Conservation (phyloP, 2,329 filamentous ascomycete species). For the Fusarium sp. region DNA sequence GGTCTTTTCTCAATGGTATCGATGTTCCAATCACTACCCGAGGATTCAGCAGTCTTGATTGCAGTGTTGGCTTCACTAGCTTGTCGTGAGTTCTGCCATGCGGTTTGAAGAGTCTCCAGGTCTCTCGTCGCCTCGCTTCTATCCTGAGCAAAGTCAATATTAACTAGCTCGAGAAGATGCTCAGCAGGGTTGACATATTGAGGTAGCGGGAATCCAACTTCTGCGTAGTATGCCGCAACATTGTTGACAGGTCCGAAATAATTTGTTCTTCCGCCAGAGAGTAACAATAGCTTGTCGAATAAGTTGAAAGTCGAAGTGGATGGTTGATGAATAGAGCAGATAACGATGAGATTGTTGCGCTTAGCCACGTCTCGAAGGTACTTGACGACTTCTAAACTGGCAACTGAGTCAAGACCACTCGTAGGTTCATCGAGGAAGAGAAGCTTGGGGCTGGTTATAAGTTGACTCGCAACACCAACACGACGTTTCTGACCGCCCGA, state of each 20-base stretch:
- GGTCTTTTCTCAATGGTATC: conserved; percentile 53
- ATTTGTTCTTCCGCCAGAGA: conserved; percentile 77
- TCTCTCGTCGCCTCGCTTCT: conserved; percentile 57
- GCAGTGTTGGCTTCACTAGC: conserved; percentile 31
- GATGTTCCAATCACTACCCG: conserved; percentile 39
- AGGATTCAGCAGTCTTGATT: conserved; percentile 48
- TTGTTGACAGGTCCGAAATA: conserved; percentile 76
- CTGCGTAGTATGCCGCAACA: conserved; percentile 73
- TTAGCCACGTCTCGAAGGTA: conserved; percentile 76
- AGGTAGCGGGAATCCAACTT: conserved; percentile 72
- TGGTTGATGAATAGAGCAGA: conserved; percentile 88
- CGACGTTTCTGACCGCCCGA: conserved; percentile 88
- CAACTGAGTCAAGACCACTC: conserved; percentile 83
- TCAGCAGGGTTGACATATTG: conserved; percentile 83
- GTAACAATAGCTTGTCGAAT: conserved; percentile 82
- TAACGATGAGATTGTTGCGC: conserved; percentile 78
- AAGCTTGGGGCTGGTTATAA: conserved; percentile 84
- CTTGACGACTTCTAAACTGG: conserved; percentile 80
- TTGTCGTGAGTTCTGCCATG: conserved; percentile 46
- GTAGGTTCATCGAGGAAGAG: conserved; percentile 89
- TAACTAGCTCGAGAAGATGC: conserved; percentile 82
- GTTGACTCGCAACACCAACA: conserved; percentile 81
- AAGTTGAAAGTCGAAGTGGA: conserved; percentile 82
- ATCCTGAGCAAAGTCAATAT: conserved; percentile 76
- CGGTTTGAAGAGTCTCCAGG: conserved; percentile 44